A percentile compares a stretch with the other conserved stretches of the same genome.
These are phyloP conservation scores for Cutaneotrichosporon arboriforme DNA, from an alignment of 1,284 basidiomycete genomes.

Conservation along the genomic window DNA sequence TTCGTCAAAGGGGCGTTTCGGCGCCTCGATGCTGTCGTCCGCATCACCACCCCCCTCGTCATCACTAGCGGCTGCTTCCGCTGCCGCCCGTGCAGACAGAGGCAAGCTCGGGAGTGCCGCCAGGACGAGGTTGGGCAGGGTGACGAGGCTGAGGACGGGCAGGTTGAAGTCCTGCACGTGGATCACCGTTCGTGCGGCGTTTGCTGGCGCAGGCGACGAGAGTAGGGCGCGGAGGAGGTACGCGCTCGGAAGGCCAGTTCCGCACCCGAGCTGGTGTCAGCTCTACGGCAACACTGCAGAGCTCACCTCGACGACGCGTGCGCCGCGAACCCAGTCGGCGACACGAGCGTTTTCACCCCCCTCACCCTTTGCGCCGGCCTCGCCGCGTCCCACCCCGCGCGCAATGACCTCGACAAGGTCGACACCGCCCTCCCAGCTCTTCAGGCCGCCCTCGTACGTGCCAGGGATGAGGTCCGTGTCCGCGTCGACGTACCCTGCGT, in stretches of 20 bases:
- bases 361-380: constrained; percentile 34
- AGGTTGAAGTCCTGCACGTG: constrained; percentile 92
- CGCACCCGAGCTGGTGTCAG: constrained; percentile 72
- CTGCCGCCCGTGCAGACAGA: constrained; percentile 20
- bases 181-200: constrained; percentile 52
- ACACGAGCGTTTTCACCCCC: constrained; percentile 11
- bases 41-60: constrained; percentile 13
- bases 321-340: constrained; percentile 47
- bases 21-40: constrained; percentile 21
- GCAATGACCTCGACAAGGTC: constrained; percentile 62
- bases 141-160: constrained; percentile 72
- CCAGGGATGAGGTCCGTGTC: constrained; percentile 87
- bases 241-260: constrained; percentile 77
- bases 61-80: constrained; percentile 23
- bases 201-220: constrained; percentile 7
- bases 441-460: constrained; percentile 91
- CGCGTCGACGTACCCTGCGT: constrained; percentile 60
- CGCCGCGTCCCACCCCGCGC: constrained; percentile 1
- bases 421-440: constrained; percentile 95
- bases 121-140: constrained; percentile 81
- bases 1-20: constrained; percentile 12
- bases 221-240: constrained; percentile 66
- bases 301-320: constrained; percentile 61
- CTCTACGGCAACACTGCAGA: neutral
- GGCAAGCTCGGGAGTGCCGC: constrained; percentile 46